Evolutionary conservation across 345 rosid species (phyloP).

Genomic region (Eutrema yunnanense): DNA sequence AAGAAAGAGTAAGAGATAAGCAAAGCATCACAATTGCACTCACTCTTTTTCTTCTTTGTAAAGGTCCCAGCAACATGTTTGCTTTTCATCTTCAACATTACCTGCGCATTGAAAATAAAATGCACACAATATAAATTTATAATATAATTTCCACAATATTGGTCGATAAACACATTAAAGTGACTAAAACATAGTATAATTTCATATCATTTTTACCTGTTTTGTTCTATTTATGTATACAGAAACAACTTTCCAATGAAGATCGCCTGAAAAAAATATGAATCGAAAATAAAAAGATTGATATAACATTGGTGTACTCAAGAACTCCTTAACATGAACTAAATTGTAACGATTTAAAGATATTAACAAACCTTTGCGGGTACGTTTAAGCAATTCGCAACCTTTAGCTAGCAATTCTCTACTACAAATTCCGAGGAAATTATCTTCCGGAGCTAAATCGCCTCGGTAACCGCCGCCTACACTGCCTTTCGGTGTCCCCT

Average conservation of each 20-base stretch:
- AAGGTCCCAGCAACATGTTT: constrained; percentile 73
- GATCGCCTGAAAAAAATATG: constrained; percentile 58
- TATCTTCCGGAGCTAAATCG: constrained; percentile 65
- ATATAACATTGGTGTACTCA: neutral
- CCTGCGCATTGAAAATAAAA: constrained; percentile 34
- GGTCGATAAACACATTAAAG: neutral
- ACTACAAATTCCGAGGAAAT: constrained; percentile 71
- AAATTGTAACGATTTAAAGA: neutral
- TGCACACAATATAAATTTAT: neutral
- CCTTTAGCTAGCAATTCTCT: constrained; percentile 93
- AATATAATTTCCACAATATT: neutral
- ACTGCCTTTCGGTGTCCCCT: constrained; percentile 39
- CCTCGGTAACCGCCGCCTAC: constrained; percentile 39
- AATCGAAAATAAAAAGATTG: neutral
- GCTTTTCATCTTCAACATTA: constrained; percentile 83
- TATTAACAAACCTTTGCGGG: constrained; percentile 70
- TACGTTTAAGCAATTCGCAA: constrained; percentile 88
- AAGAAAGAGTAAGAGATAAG: constrained; percentile 28
- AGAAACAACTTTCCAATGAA: constrained; percentile 91
- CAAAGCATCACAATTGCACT: constrained; percentile 28
- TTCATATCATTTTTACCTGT: constrained; percentile 42
- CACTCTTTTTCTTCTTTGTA: constrained; percentile 87
- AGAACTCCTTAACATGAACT: neutral
- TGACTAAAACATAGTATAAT: neutral
- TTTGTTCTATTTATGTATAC: constrained; percentile 77